Conservation (phyloP, 768 basidiomycete species). For the Lentinula sp. region DNA sequence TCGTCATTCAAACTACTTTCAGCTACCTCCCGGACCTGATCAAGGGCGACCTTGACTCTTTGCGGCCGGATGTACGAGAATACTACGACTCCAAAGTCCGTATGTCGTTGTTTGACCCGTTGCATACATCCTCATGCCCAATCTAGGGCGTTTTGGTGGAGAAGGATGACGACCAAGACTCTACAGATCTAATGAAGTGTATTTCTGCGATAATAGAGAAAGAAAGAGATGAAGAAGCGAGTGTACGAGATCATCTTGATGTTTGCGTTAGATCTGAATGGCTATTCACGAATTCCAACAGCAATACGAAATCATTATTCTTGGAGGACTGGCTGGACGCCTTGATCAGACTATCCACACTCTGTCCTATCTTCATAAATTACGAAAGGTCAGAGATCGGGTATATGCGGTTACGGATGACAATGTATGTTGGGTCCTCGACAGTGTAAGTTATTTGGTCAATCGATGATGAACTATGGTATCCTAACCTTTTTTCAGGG, state of each 20-base stretch:
- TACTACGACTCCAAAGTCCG: slow-evolving; percentile 63
- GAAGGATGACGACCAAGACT: slow-evolving; percentile 66
- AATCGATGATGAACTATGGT: background rate
- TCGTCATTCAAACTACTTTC: slow-evolving; percentile 2
- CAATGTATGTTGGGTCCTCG: slow-evolving; percentile 85
- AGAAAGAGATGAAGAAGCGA: slow-evolving; percentile 36
- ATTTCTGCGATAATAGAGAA: slow-evolving; percentile 52
- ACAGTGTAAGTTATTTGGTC: slow-evolving; percentile 41
- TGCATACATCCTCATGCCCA: background rate
- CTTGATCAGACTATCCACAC: slow-evolving; percentile 94
- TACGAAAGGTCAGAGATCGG: slow-evolving; percentile 51
- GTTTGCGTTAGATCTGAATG: background rate
- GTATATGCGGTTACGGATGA: slow-evolving; percentile 86
- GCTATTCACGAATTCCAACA: background rate
- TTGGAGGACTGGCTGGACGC: slow-evolving; percentile 87
- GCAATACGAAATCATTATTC: slow-evolving; percentile 66
- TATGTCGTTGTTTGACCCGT: background rate
- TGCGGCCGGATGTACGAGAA: slow-evolving; percentile 63
- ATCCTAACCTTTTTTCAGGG: slow-evolving; percentile 29
- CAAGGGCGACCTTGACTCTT: slow-evolving; percentile 91
- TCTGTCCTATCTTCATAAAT: slow-evolving; percentile 77
- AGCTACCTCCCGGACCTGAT: slow-evolving; percentile 83
- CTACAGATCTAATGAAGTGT: slow-evolving; percentile 98
- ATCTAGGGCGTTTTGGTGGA: slow-evolving; percentile 61
- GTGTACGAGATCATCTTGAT: slow-evolving; percentile 23